A percentile compares a stretch with the other conserved stretches of the same genome.
These are phyloP conservation scores for Spencermartinsiella ligniputridi DNA, from an alignment of 1,139 yeast genomes.

Conservation along the genomic window DNA sequence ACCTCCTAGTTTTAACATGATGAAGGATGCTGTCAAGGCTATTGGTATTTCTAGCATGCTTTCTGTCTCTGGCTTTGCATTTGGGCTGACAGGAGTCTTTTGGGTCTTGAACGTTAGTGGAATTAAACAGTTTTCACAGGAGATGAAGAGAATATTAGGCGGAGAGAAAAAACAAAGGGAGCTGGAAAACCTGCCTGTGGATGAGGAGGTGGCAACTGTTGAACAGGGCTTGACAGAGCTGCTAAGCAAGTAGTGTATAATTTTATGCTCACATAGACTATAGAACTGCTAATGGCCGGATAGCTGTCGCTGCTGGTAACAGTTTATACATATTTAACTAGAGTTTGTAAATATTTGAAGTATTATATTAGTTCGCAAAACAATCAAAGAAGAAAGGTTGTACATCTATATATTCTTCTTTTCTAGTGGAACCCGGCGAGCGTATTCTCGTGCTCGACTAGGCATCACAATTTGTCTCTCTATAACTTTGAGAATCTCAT, in stretches of 20 bases:
- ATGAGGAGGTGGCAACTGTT: conserved; percentile 57
- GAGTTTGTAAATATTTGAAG: neutral
- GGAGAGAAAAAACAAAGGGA: conserved; percentile 48
- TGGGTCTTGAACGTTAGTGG: conserved; percentile 74
- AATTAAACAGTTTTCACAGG: conserved; percentile 65
- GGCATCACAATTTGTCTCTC: conserved; percentile 19
- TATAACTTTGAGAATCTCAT: conserved; percentile 35
- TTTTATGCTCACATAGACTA: too few relatives aligned
- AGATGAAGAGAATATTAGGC: conserved; percentile 63
- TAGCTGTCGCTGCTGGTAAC: too few relatives aligned
- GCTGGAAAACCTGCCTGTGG: conserved; percentile 52
- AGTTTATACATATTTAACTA: too few relatives aligned
- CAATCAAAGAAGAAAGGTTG: too few relatives aligned
- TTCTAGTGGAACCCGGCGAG: neutral
- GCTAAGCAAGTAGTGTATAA: conserved; percentile 16
- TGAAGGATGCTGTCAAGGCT: conserved; percentile 83
- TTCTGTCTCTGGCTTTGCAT: conserved; percentile 67
- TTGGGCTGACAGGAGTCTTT: conserved; percentile 69
- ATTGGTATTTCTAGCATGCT: conserved; percentile 76
- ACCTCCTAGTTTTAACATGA: conserved; percentile 77
- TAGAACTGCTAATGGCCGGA: too few relatives aligned
- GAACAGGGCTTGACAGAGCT: conserved; percentile 43
- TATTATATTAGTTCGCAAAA: too few relatives aligned
- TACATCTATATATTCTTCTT: neutral
- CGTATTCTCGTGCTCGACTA: conserved; percentile 1